Base-by-base conservation (phyloP, 2,329 filamentous ascomycete genomes). In the Paecilomyces sp. region DNA sequence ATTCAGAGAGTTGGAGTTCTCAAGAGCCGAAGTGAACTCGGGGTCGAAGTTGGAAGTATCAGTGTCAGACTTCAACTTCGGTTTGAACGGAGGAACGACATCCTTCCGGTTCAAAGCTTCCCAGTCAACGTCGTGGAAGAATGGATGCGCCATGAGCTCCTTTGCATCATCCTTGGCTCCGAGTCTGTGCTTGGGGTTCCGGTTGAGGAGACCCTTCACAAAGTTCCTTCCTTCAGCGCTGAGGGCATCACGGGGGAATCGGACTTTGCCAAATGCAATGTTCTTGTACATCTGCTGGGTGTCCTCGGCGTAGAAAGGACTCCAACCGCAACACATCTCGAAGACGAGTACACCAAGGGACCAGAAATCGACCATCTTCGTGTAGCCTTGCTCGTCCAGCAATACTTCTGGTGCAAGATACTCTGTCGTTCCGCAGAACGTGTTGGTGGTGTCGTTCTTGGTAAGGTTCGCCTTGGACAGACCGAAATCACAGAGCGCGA, bases 251-350 rank as follows among this genome's bases (percentile, higher is more conserved):
- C 92, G 86, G 7, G 94, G 94, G 75, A 99, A 99, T 62, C 94
- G 85, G 60, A 99, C 94, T 74, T 99, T 99, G 72, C 94, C 94
- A 71, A 99, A 99, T 0, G 94, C 94, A 73, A 99, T 99, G 79
- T 99, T 99, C 82, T 99, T 99, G 81, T 99, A 99, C 94, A 99
- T 99, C 75, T 99, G 94, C 76, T 99, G 94, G 0, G 94, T 99
- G 71, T 99, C 94, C 71, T 99, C 94, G 59, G 94, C 94, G 68
- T 97, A 99, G 78, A 99, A 99, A 0, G 94, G 94, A 69, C 92
- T 97, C 94, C 94, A 99, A 34, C 94, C 94, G 69, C 94, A 99
- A 80, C 94, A 99, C 94, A 99, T 99, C 76, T 99, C 94, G 69
- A 99, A 99, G 1, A 99, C 94, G 58, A 99, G 82, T 55, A 99